Percentiles rank a stretch among this genome's conserved stretches.
phyloP scores from a whole-genome alignment of 768 basidiomycete genomes.

The Suillus americanus region DNA sequence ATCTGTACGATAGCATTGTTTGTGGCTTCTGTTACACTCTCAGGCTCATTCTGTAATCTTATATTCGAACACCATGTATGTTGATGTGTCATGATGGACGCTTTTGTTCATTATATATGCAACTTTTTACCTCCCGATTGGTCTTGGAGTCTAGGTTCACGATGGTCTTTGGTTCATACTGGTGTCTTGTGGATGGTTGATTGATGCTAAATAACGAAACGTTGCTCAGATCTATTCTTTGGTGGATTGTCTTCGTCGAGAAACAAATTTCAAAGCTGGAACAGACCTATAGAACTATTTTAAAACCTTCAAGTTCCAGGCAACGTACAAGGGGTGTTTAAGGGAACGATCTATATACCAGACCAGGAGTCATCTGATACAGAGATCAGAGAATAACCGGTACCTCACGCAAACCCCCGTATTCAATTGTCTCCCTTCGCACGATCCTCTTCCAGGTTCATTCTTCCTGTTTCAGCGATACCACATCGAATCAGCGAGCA shows the following conservation, averaged over 20 bases:
- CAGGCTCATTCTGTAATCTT: not conserved
- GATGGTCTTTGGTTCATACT: not conserved
- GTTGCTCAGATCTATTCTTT: not conserved
- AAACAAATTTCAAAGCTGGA: not conserved
- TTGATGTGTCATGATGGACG: not conserved
- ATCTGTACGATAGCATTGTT: slow-evolving; percentile 7
- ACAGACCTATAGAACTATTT: not conserved
- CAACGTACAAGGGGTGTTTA: not conserved
- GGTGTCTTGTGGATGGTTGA: not conserved
- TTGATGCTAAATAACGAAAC: not conserved
- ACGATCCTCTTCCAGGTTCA: not conserved
- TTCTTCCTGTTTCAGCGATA: not conserved
- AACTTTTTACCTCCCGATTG: not conserved
- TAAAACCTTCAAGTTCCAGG: not conserved
- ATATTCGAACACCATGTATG: not conserved
- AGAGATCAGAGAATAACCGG: not conserved
- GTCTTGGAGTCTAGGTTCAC: not conserved
- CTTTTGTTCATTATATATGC: not conserved
- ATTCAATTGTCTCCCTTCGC: not conserved
- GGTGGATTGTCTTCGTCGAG: not conserved
- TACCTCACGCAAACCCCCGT: not conserved
- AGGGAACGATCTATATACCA: not conserved
- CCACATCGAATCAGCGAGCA: not conserved
- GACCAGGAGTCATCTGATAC: not conserved
- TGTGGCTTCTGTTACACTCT: not conserved